Percentiles rank a stretch among this genome's conserved stretches.
Evolutionary conservation across 2,329 filamentous ascomycete genomes (phyloP).

Genomic region (Aureobasidium sp.): DNA sequence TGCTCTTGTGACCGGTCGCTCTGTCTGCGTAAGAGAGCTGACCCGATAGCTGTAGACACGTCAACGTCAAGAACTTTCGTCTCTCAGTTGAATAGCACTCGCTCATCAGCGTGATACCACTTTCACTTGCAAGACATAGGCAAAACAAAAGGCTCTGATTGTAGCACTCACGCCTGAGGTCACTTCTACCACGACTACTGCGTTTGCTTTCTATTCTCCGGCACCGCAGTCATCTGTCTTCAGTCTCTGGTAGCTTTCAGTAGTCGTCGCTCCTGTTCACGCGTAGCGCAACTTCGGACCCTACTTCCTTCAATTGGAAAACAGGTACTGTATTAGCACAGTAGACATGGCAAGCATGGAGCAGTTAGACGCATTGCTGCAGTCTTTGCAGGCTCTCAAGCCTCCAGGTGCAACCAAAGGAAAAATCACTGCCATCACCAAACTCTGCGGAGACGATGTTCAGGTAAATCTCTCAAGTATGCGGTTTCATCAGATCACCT

Average conservation of each 20-base stretch:
- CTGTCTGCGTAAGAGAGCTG: slow-evolving; percentile 10
- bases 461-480: slow-evolving; percentile 53
- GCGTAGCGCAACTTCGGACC: slow-evolving; percentile 7
- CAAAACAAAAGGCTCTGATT: not conserved
- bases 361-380: slow-evolving; percentile 82
- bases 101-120: slow-evolving; percentile 2
- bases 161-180: slow-evolving; percentile 1
- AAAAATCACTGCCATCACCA: slow-evolving; percentile 80
- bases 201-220: not conserved
- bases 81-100: slow-evolving; percentile 10
- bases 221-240: not conserved
- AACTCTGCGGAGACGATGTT: slow-evolving; percentile 79
- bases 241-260: slow-evolving; percentile 11
- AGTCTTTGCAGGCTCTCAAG: slow-evolving; percentile 85
- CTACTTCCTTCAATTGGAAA: slow-evolving; percentile 2
- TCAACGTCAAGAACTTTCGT: slow-evolving; percentile 9
- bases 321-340: slow-evolving; percentile 16
- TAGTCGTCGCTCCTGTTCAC: not conserved
- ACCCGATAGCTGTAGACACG: slow-evolving; percentile 14
- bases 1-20: slow-evolving; percentile 13
- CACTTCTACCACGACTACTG: not conserved
- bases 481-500: not conserved
- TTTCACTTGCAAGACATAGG: not conserved
- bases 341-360: slow-evolving; percentile 47
- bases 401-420: slow-evolving; percentile 89